Conservation (phyloP, 441 rosid species). For the Caryocar brasiliense region DNA sequence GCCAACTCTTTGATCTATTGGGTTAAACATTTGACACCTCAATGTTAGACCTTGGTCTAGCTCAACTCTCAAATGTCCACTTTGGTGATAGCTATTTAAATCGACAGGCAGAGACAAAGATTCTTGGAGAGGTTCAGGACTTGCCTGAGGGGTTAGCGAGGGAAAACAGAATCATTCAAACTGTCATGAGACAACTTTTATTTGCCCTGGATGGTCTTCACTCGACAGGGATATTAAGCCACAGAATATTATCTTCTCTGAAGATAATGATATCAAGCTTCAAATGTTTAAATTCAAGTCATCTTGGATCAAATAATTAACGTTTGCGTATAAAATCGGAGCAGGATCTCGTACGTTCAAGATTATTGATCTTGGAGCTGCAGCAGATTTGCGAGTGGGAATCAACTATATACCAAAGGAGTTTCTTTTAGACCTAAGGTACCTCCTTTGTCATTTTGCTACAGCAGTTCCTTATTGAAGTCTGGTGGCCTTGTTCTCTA, state of each 20-base stretch:
- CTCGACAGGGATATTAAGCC: slow-evolving; percentile 89
- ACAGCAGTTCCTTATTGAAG: slow-evolving; percentile 2
- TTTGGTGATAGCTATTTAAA: slow-evolving; percentile 4
- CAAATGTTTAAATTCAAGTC: background rate
- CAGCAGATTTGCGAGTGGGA: slow-evolving; percentile 85
- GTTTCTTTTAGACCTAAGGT: slow-evolving; percentile 92
- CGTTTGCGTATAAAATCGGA: slow-evolving; percentile 15
- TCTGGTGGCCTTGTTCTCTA: slow-evolving; percentile 7
- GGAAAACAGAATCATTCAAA: slow-evolving; percentile 74
- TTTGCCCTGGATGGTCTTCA: slow-evolving; percentile 94
- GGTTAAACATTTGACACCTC: background rate
- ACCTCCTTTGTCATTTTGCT: slow-evolving; percentile 1
- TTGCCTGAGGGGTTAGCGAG: slow-evolving; percentile 76
- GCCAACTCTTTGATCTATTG: background rate
- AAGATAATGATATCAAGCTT: slow-evolving; percentile 44
- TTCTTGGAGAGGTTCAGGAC: slow-evolving; percentile 66
- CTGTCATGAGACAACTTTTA: slow-evolving; percentile 75
- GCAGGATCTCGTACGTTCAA: slow-evolving; percentile 80
- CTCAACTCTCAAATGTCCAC: slow-evolving; percentile 4
- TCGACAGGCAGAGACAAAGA: slow-evolving; percentile 71
- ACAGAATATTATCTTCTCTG: slow-evolving; percentile 82
- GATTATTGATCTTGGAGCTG: slow-evolving; percentile 95
- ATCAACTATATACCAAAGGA: slow-evolving; percentile 93
- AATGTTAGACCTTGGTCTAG: background rate
- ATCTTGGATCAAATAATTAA: background rate